phyloP scores from a whole-genome alignment of 257 asterid species.

The Nemophila menziesii region DNA sequence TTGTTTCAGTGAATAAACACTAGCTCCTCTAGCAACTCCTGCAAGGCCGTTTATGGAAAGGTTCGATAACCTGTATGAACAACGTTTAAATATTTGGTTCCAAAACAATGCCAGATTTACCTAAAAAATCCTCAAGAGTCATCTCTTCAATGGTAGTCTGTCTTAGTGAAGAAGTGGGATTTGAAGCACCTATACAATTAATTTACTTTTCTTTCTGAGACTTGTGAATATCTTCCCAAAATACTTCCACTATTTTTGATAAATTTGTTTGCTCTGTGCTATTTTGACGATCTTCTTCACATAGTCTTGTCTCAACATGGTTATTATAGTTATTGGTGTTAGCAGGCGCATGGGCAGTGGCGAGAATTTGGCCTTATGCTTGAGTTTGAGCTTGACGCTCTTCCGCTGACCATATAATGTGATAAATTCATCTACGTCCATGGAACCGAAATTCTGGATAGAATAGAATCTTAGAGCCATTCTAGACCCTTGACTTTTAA shows the following conservation, averaged over 20 bases:
- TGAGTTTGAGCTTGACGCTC: slow-evolving; percentile 11
- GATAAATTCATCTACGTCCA: slow-evolving; percentile 11
- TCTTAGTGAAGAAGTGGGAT: slow-evolving; percentile 18
- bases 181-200: neutral
- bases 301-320: neutral
- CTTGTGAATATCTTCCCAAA: slow-evolving; percentile 51
- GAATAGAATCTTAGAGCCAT: too few species aligned
- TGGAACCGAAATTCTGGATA: slow-evolving; percentile 9
- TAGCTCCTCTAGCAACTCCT: slow-evolving; percentile 20
- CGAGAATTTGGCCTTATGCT: neutral
- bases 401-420: slow-evolving; percentile 12
- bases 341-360: neutral
- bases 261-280: slow-evolving; percentile 32
- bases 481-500: too few species aligned
- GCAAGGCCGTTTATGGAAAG: slow-evolving; percentile 25
- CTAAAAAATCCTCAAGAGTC: slow-evolving; percentile 68
- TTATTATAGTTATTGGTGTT: neutral
- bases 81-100: slow-evolving; percentile 18
- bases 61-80: slow-evolving; percentile 15
- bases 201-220: slow-evolving; percentile 7
- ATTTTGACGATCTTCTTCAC: slow-evolving; percentile 1
- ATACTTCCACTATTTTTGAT: slow-evolving; percentile 54
- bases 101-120: slow-evolving; percentile 46
- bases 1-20: slow-evolving; percentile 25
- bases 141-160: slow-evolving; percentile 46